Evolutionary conservation across 2,329 filamentous ascomycete genomes (phyloP).

Genomic region (Knoxdaviesia capensis): DNA sequence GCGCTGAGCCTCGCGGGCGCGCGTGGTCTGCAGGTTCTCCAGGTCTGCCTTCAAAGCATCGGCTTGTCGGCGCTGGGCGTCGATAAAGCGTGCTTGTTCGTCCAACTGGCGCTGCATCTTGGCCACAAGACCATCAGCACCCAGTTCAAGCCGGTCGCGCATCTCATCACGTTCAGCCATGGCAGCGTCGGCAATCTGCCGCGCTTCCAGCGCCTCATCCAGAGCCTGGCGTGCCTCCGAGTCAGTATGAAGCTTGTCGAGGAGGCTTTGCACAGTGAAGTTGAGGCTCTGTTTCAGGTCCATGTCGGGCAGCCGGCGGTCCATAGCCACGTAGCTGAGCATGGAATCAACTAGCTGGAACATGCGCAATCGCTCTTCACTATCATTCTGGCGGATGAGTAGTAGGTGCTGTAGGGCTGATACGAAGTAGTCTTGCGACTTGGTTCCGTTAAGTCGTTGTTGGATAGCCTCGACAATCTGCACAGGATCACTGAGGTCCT

Average conservation of each 20-base stretch:
- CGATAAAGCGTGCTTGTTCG: constrained; percentile 78
- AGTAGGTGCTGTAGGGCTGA: constrained; percentile 90
- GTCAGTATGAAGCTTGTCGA: constrained; percentile 93
- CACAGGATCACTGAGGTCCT: constrained; percentile 77
- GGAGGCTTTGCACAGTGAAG: constrained; percentile 85
- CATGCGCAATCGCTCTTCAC: constrained; percentile 81
- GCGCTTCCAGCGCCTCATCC: constrained; percentile 76
- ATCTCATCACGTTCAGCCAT: constrained; percentile 95
- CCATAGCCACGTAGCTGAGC: constrained; percentile 98
- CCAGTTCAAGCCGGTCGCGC: constrained; percentile 69
- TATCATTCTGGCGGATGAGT: constrained; percentile 76
- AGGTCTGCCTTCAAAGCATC: constrained; percentile 80
- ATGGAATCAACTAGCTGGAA: constrained; percentile 98
- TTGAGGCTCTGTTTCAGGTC: constrained; percentile 95
- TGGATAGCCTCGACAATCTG: constrained; percentile 93
- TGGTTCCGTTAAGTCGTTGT: constrained; percentile 60
- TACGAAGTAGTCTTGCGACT: constrained; percentile 86
- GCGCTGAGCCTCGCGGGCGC: constrained; percentile 78
- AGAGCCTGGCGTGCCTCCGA: constrained; percentile 81
- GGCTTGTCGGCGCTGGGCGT: constrained; percentile 68
- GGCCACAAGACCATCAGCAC: constrained; percentile 79
- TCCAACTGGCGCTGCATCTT: constrained; percentile 90
- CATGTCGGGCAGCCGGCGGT: constrained; percentile 84
- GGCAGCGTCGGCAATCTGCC: constrained; percentile 85
- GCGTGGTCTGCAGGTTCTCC: constrained; percentile 64